phyloP scores from a whole-genome alignment of 2,329 filamentous ascomycete genomes.

The Exophiala sideris region DNA sequence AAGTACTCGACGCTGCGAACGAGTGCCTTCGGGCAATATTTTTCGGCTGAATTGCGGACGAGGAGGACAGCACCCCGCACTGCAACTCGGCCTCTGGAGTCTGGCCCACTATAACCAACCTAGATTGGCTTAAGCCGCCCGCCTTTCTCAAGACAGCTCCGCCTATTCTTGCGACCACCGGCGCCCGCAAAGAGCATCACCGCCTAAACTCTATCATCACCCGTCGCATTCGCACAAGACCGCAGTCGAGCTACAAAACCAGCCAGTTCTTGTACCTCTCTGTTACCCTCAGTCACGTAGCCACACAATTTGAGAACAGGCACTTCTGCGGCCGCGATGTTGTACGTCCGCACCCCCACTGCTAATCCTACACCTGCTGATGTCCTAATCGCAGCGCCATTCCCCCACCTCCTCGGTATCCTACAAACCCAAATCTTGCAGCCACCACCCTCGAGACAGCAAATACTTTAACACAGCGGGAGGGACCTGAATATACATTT shows the following conservation, averaged over 20 bases:
- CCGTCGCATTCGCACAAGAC: not conserved
- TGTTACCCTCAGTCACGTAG: not conserved
- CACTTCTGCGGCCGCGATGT: slow-evolving; percentile 18
- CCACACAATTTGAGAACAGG: not conserved
- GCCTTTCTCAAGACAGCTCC: too few relatives aligned
- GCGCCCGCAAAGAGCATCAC: not conserved
- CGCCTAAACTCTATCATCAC: not conserved
- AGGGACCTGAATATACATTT: slow-evolving; percentile 80
- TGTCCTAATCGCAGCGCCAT: slow-evolving; percentile 60
- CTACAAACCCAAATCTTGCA: slow-evolving; percentile 62
- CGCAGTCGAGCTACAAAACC: not conserved
- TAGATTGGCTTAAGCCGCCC: not conserved
- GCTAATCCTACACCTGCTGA: slow-evolving; percentile 4
- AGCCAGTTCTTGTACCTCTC: not conserved
- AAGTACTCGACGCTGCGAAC: not conserved
- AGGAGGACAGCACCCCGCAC: not conserved
- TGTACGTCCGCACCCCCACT: slow-evolving; percentile 19
- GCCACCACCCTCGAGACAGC: slow-evolving; percentile 87
- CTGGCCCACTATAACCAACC: not conserved
- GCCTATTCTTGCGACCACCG: not conserved
- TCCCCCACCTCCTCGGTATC: slow-evolving; percentile 79
- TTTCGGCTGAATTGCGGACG: slow-evolving; percentile 8
- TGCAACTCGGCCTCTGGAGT: not conserved
- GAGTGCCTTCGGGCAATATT: not conserved
- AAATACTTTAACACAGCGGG: slow-evolving; percentile 77